These are phyloP conservation scores for Angomonas ambiguus DNA, from an alignment of 208 protist genomes.

Conservation along the genomic window DNA sequence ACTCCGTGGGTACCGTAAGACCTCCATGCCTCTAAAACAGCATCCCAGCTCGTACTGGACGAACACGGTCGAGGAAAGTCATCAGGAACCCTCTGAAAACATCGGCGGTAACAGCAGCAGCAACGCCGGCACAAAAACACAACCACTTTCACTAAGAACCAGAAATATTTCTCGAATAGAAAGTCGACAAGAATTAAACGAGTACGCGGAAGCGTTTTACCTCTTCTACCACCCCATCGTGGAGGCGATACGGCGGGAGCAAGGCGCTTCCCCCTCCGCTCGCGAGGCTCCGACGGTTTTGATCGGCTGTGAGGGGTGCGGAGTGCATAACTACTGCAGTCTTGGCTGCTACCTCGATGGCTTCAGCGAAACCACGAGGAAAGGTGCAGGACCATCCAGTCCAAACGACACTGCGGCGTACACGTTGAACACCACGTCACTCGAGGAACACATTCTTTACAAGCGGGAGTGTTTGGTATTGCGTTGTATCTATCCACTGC, in stretches of 20 bases:
- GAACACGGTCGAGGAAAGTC: too few relatives aligned
- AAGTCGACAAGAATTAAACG: not conserved
- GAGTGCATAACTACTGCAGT: not conserved
- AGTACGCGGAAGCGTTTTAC: not conserved
- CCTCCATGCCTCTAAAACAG: too few relatives aligned
- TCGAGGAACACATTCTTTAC: slow-evolving; percentile 1
- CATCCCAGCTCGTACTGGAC: too few relatives aligned
- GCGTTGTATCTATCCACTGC: not conserved
- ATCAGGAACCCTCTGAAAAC: not conserved
- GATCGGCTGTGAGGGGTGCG: slow-evolving; percentile 1
- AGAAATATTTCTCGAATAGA: not conserved
- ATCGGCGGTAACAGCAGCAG: not conserved
- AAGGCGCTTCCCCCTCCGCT: too few relatives aligned
- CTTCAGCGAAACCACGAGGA: not conserved
- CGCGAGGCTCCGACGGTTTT: not conserved
- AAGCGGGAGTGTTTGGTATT: not conserved
- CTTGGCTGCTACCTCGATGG: not conserved
- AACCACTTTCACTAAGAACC: not conserved
- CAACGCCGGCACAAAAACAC: too few relatives aligned
- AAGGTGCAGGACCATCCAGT: not conserved
- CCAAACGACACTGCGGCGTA: not conserved
- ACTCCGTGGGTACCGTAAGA: not conserved
- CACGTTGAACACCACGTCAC: not conserved
- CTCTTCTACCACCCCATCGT: not conserved
- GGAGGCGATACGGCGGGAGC: not conserved